Evolutionary conservation across 345 rosid genomes (phyloP), one percentile per base, ranked within the genome.

Genomic region (Psidium friedrichsthalianum): DNA sequence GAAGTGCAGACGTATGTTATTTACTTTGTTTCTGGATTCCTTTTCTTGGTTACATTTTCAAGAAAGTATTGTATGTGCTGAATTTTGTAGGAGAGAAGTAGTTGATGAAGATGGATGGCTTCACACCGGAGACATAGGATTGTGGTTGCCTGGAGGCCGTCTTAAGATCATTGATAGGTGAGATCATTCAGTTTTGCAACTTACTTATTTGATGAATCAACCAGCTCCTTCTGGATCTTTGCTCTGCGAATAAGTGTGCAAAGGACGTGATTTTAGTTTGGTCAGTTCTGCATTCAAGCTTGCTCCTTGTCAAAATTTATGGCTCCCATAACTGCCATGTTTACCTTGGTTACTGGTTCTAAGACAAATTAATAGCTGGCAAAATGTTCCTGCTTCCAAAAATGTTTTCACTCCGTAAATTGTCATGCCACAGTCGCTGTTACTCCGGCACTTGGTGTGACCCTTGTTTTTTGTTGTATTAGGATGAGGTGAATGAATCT

Each of bases 101-200:
- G 83, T 95, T 74, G 98, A 96, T 92, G 98, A 93, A 87, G 98
- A 94, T 53, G 97, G 97, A 87, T 96, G 99, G 99, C 92, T 97
- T 87, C 99, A 96, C 86, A 93, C 99, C 5, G 99, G 99, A 87
- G 99, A 96, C 83, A 94, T 97, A 69, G 99, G 99, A 76, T 91
- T 89, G 86, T 97, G 99, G 99, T 85, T 95, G 29, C 92, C 94
- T 18, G 97, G 97, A 84, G 99, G 99, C 84, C 99, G 96, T 86
- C 91, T 96, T 61, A 95, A 97, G 95, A 96, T 97, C 85, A 94
- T 97, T 76, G 99, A 97, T 87, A 93, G 99, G 99, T 96, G 85
- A 87, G 86, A 85, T 82, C 49, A 11, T 44, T 69, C 25, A 24
- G 44, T 78, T 44, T n/a, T 49, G 20, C 56, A 52, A 55, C 57